These are phyloP conservation scores for Dalechampia spathulata DNA, from an alignment of 441 rosid genomes.

Conservation along the genomic window DNA sequence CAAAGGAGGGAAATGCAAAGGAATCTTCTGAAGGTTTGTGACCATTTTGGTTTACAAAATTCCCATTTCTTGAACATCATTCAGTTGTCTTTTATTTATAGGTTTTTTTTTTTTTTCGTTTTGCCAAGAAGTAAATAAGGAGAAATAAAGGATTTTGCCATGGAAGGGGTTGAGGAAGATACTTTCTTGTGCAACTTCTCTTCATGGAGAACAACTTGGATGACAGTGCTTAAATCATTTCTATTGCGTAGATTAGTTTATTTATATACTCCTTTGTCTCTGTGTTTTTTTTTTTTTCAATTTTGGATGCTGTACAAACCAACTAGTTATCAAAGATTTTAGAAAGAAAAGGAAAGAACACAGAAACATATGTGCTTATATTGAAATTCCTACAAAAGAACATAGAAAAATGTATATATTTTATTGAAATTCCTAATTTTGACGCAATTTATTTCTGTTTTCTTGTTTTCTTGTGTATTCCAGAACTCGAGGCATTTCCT, in stretches of 20 bases:
- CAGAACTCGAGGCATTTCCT: constrained; percentile 79
- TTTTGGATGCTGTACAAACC: neutral
- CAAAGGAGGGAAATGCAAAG: constrained; percentile 47
- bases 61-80: neutral
- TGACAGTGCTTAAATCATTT: neutral
- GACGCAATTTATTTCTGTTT: constrained; percentile 3
- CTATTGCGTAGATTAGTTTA: neutral
- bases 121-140: neutral
- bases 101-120: neutral
- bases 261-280: neutral
- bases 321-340: neutral
- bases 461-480: constrained; percentile 12
- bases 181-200: too few relatives aligned
- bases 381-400: too few relatives aligned
- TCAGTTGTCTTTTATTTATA: neutral
- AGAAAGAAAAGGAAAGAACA: neutral
- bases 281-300: neutral
- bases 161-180: too few relatives aligned
- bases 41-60: neutral
- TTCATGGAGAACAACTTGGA: too few relatives aligned
- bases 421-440: neutral
- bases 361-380: too few relatives aligned
- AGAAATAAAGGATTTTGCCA: too few relatives aligned
- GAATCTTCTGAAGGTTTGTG: constrained; percentile 66
- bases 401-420: too few relatives aligned